Base-by-base conservation (phyloP, 164 flowering plant genomes). In the Vitis labrusca region DNA sequence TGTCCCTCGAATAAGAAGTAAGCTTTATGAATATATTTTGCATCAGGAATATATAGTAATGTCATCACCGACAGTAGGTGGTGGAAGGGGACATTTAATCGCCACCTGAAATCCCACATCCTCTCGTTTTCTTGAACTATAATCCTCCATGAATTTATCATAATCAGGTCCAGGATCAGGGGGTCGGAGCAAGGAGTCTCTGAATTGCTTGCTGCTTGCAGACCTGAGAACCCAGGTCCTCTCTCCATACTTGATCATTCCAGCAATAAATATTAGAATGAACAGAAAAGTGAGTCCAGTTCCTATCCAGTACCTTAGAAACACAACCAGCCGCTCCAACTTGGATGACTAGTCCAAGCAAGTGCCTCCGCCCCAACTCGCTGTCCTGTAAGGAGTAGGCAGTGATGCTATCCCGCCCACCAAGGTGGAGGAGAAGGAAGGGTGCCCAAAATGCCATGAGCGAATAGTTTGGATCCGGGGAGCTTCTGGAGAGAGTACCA, bases 351-450 rank as follows among this genome's bases (percentile, higher is more conserved):
- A 71, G 54, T 1, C 17, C 44, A 16, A 76, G 66, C 1, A 75
- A 16, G 50, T 77, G 79, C 30, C 81, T 70, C 9, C 63, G 11
- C 67, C 84, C 70, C 1, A 81, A 52, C 59, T 75, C 57, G 9
- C 75, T 81, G 53, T 78, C 84, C 55, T 70, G 77, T 3, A 75
- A 30, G 10, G 79, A 68, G 55, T 65, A 77, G 10, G 84, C 84
- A 2, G 80, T 81, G 44, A 80, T 80, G 64, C 68, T 47, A 30
- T 71, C 79, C 0, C 79, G 81, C 48, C 76, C 67, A 3, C 84
- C 84, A 1, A 81, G 68, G 29, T 78, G 81, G 13, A 73, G 2
- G 0, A 78, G 69, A 27, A 81, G 74, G 4, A 81, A 66, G 0
- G 81, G 81, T 29, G 73, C 69, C 79, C 73, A 76, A 16, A 78